A percentile compares a stretch with the other conserved stretches of the same genome.
Conservation (phyloP, 2,329 filamentous ascomycete genomes). For the Zarea fungicola region DNA sequence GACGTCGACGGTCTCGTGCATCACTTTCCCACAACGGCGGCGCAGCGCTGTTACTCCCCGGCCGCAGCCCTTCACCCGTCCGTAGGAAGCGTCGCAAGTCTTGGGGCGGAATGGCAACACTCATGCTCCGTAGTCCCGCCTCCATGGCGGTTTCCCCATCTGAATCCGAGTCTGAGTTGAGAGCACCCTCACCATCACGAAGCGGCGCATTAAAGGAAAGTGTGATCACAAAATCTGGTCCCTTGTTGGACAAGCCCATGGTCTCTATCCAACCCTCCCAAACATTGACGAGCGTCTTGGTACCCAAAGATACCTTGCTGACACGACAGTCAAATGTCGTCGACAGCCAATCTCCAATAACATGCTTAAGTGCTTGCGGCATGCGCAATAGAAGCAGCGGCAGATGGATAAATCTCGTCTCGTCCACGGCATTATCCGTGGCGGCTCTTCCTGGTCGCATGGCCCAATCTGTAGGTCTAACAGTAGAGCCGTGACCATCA, state of each 20-base stretch:
- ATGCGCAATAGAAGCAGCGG: slow-evolving; percentile 52
- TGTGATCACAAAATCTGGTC: slow-evolving; percentile 44
- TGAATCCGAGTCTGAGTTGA: slow-evolving; percentile 15
- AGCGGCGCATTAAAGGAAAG: slow-evolving; percentile 45
- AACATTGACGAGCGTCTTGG: slow-evolving; percentile 41
- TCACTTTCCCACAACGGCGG: slow-evolving; percentile 27
- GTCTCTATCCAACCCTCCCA: slow-evolving; percentile 49
- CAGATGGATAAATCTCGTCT: slow-evolving; percentile 33
- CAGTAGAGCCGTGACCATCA: not conserved
- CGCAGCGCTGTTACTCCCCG: slow-evolving; percentile 7
- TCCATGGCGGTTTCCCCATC: slow-evolving; percentile 15
- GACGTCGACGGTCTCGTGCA: slow-evolving; percentile 34
- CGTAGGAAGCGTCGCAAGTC: slow-evolving; percentile 44
- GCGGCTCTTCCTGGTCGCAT: slow-evolving; percentile 17
- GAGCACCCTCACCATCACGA: slow-evolving; percentile 10
- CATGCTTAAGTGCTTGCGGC: slow-evolving; percentile 45
- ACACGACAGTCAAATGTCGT: slow-evolving; percentile 53
- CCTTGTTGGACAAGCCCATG: slow-evolving; percentile 29
- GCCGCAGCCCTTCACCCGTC: slow-evolving; percentile 29
- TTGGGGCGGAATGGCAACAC: slow-evolving; percentile 44
- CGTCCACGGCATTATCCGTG: not conserved
- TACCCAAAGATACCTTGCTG: slow-evolving; percentile 44
- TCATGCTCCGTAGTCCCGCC: slow-evolving; percentile 38
- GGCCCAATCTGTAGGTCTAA: slow-evolving; percentile 17
- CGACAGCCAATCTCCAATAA: slow-evolving; percentile 47